Evolutionary conservation across 2,329 filamentous ascomycete genomes (phyloP).

Genomic region (Penicillium sp.): DNA sequence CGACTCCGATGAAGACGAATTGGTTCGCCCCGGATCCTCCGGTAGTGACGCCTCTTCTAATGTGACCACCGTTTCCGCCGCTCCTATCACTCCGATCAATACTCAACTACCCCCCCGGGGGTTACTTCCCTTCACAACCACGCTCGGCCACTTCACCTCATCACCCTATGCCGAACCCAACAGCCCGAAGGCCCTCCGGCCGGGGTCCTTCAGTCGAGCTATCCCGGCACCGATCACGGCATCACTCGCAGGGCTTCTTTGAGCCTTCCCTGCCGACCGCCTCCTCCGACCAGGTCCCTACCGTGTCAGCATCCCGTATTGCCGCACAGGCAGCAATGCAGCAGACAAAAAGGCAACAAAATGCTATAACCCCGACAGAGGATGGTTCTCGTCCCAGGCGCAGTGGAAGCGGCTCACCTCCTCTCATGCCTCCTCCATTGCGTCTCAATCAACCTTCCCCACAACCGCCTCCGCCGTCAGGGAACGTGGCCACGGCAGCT

Average conservation of each 20-base stretch:
- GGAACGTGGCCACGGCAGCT: constrained; percentile 59
- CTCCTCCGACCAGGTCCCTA: constrained; percentile 47
- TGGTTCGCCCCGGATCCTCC: constrained; percentile 43
- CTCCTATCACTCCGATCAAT: constrained; percentile 41
- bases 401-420: constrained; percentile 38
- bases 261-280: constrained; percentile 63
- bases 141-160: constrained; percentile 33
- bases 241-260: constrained; percentile 67
- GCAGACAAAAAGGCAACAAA: constrained; percentile 58
- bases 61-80: constrained; percentile 45
- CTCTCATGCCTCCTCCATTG: constrained; percentile 31
- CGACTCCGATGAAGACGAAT: constrained; percentile 35
- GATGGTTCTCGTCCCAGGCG: constrained; percentile 28
- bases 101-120: constrained; percentile 22
- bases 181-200: constrained; percentile 40
- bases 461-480: constrained; percentile 9
- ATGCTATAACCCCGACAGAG: constrained; percentile 46
- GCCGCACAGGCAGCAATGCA: constrained; percentile 68
- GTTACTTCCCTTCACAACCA: constrained; percentile 25
- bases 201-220: constrained; percentile 39
- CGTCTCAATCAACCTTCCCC: constrained; percentile 25
- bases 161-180: constrained; percentile 43
- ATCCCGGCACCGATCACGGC: constrained; percentile 46
- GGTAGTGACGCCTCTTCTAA: constrained; percentile 51
- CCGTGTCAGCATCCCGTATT: constrained; percentile 61